These are phyloP conservation scores for Hirsutella minnesotensis DNA, from an alignment of 2,329 filamentous ascomycete species.

Conservation along the genomic window DNA sequence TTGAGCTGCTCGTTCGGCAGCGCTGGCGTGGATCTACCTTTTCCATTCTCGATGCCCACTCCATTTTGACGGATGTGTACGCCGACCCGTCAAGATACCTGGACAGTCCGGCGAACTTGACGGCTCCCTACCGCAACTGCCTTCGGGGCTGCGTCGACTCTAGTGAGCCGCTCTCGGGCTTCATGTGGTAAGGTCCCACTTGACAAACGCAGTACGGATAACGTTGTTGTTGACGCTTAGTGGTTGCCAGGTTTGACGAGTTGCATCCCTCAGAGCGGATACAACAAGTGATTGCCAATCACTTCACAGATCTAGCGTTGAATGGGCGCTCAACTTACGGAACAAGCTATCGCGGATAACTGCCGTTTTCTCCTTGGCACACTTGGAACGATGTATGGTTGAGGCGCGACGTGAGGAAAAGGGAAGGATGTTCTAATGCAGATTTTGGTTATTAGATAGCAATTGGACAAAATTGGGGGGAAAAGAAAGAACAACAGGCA, in stretches of 20 bases:
- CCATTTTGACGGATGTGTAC: conserved; percentile 53
- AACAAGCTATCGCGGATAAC: conserved; percentile 12
- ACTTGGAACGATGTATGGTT: too few relatives aligned
- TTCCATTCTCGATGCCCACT: conserved; percentile 56
- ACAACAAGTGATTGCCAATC: conserved; percentile 25
- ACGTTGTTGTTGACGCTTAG: background rate
- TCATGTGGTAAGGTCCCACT: conserved; percentile 57
- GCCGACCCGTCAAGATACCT: conserved; percentile 48
- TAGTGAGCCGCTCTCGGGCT: conserved; percentile 40
- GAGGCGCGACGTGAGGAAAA: too few relatives aligned
- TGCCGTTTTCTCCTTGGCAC: too few relatives aligned
- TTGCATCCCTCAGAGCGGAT: conserved; percentile 60
- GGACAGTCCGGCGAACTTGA: conserved; percentile 50
- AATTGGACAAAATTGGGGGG: too few relatives aligned
- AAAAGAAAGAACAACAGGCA: too few relatives aligned
- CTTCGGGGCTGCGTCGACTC: conserved; percentile 24
- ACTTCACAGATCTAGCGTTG: conserved; percentile 27
- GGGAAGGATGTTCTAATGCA: too few relatives aligned
- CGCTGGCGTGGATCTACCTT: conserved; percentile 48
- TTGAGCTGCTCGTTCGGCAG: conserved; percentile 27
- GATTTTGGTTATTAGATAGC: too few relatives aligned
- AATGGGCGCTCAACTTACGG: conserved; percentile 28
- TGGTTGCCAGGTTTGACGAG: conserved; percentile 43
- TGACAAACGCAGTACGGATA: too few relatives aligned
- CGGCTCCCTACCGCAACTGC: conserved; percentile 46